These are phyloP conservation scores for Pharus latifolius DNA, from an alignment of 176 grass and related monocot species.

Conservation along the genomic window DNA sequence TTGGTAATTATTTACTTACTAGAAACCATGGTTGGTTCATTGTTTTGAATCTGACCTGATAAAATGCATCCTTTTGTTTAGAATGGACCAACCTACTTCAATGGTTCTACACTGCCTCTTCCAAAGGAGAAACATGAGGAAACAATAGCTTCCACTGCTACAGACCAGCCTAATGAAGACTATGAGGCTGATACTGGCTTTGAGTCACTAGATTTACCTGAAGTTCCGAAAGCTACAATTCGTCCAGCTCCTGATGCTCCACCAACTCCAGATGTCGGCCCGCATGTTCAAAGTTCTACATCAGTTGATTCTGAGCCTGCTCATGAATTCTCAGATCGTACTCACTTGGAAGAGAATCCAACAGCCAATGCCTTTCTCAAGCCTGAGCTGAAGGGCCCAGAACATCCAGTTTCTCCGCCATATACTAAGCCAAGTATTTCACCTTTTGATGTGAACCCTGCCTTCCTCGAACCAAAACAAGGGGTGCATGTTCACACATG, in stretches of 20 bases:
- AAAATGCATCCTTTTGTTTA: constrained; percentile 13
- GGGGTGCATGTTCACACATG: no score
- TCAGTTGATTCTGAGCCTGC: neutral
- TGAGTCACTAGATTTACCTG: constrained; percentile 68
- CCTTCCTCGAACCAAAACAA: no score
- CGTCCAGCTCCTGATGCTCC: constrained; percentile 29
- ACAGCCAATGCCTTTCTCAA: constrained; percentile 24
- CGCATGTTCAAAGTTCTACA: constrained; percentile 15
- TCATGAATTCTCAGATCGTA: constrained; percentile 20
- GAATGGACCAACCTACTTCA: constrained; percentile 87
- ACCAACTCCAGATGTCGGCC: constrained; percentile 27
- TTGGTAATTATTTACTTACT: constrained; percentile 43
- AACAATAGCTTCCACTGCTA: constrained; percentile 16
- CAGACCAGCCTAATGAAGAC: constrained; percentile 33
- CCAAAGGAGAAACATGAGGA: constrained; percentile 72
- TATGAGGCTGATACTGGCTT: constrained; percentile 47
- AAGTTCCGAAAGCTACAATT: constrained; percentile 78
- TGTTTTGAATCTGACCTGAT: constrained; percentile 9
- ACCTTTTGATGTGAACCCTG: no score
- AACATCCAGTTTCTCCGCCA: constrained; percentile 23
- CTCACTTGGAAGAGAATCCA: constrained; percentile 39
- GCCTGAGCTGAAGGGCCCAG: constrained; percentile 27
- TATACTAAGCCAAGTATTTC: constrained; percentile 35
- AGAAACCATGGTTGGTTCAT: neutral
- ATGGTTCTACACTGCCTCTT: constrained; percentile 54